Percentiles rank a stretch among this genome's conserved stretches.
Evolutionary conservation across 805 yeast species (phyloP).

Genomic region (Yarrowia divulgata): DNA sequence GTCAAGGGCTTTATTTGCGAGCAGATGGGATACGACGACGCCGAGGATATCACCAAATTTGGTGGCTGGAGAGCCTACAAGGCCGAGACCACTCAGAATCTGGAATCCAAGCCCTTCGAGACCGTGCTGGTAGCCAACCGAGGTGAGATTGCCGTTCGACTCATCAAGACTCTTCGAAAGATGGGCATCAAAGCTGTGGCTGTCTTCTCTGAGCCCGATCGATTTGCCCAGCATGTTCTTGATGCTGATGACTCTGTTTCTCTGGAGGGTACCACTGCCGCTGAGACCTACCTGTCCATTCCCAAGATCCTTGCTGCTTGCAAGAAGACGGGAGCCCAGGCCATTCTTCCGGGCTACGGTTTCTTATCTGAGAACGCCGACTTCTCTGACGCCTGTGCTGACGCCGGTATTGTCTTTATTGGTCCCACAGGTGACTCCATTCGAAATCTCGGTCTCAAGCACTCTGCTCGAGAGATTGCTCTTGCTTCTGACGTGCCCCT

Average conservation of each 20-base stretch:
- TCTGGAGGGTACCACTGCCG: conserved; percentile 81
- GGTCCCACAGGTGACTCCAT: conserved; percentile 98
- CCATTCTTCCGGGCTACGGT: conserved; percentile 98
- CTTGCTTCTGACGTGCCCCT: conserved; percentile 90
- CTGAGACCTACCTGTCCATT: conserved; percentile 86
- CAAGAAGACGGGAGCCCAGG: conserved; percentile 82
- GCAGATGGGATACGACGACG: conserved; percentile 77
- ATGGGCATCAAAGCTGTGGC: conserved; percentile 82
- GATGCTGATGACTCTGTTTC: conserved; percentile 84
- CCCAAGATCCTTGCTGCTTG: conserved; percentile 90
- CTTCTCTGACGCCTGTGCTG: conserved; percentile 84
- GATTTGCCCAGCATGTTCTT: conserved; percentile 84
- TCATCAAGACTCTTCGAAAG: conserved; percentile 85
- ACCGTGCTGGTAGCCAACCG: conserved; percentile 94
- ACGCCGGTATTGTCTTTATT: conserved; percentile 86
- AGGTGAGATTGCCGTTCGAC: conserved; percentile 97
- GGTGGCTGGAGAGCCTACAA: conserved; percentile 87
- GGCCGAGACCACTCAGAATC: conserved; percentile 48
- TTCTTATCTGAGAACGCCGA: conserved; percentile 96
- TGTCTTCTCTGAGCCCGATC: conserved; percentile 88
- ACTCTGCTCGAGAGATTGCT: conserved; percentile 96
- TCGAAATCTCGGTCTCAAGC: conserved; percentile 89
- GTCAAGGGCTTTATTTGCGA: conserved; percentile 96
- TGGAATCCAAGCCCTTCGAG: conserved; percentile 66
- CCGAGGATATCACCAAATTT: conserved; percentile 79